Base-by-base conservation (phyloP, 1,284 basidiomycete species). In the Heterobasidion parviporum region DNA sequence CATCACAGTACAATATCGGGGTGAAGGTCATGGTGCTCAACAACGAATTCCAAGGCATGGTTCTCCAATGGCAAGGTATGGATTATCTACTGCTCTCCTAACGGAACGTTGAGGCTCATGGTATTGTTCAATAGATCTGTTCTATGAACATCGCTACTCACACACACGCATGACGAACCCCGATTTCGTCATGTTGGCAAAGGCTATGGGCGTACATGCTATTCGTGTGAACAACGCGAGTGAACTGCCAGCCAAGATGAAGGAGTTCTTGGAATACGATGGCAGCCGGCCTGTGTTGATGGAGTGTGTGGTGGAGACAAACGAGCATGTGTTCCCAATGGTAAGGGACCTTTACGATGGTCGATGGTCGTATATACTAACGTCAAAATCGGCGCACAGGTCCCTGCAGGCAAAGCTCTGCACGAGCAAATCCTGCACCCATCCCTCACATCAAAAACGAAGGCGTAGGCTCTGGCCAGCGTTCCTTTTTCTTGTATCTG, bases 41-140 rank as follows among this genome's bases (percentile, higher is more conserved):
- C 78, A 96, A 96, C 74, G 91, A 94, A 70, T 95, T 94, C 81
- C 92, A 96, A 72, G 96, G 96, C 56, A 98, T 99, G 96, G 96
- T 98, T 16, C 76, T 94, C 53, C 96, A 99, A 76, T 98, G 96
- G 96, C 96, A 98, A 80, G 90, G 88, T 88, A 64, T 54, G 76
- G 14, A 6, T 6, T 3, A 8, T 16, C 9, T 38, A 26, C 33
- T 35, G 18, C 56, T 36, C 16, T 46, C 52, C 18, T 9, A 36
- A 53, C 34, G 46, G 35, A 33, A 53, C 45, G 9, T 41, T 8
- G 10, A 45, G 41, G 18, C 61, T 54, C 26, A 57, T 48, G 32
- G n/a, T 56, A n/a, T 53, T 26, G 8, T 18, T 6, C 53, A 36
- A 3, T 62, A 87, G 94, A 98, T 70, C 81, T 98, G 14, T 98